Evolutionary conservation across 2,329 filamentous ascomycete genomes (phyloP), one percentile per base, ranked within the genome.

Genomic region (Pseudogymnoascus sp.): DNA sequence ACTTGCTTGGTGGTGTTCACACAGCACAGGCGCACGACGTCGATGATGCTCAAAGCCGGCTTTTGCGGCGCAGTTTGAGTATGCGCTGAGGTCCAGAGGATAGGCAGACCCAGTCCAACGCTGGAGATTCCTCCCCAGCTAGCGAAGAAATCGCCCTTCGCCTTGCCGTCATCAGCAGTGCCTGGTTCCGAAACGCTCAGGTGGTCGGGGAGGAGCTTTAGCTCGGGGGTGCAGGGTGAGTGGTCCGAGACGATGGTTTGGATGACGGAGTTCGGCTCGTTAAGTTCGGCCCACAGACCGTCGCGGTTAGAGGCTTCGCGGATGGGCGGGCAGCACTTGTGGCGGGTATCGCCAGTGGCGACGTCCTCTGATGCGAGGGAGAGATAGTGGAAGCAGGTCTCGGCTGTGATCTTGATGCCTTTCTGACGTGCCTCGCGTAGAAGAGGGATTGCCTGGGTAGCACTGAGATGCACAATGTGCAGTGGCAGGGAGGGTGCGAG

Each of bases 101-200:
- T 96, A 4, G 91, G 91, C 3, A 99, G 82, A 0, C 95, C 95
- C 1, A 99, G 84, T 0, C 95, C 95, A 16, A 99, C 93, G 4
- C 90, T 95, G 3, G 90, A 93, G 71, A 99, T 96, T 12, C 95
- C 95, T 62, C 95, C 95, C 95, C 95, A 99, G 0, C 93, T 93
- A 3, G 89, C 86, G 77, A 98, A 95, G 82, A 99, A 98, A 77
- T 98, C 91, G 38, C 95, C 95, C 24, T 76, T 75, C 22, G 78
- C 76, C 38, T 76, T 73, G 1, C 75, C 71, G 8, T 77, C 74
- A 24, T 73, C 72, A 5, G 74, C 71, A 19, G 62, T 70, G 10
- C 50, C 50, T 73, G 76, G 70, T 65, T 75, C 75, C 1, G 65
- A 63, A 2, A 59, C 66, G 10, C 69, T 63, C 7, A 69, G 59